Evolutionary conservation across 2,329 filamentous ascomycete species (phyloP).

Genomic region (Pestalotiopsis sp.): DNA sequence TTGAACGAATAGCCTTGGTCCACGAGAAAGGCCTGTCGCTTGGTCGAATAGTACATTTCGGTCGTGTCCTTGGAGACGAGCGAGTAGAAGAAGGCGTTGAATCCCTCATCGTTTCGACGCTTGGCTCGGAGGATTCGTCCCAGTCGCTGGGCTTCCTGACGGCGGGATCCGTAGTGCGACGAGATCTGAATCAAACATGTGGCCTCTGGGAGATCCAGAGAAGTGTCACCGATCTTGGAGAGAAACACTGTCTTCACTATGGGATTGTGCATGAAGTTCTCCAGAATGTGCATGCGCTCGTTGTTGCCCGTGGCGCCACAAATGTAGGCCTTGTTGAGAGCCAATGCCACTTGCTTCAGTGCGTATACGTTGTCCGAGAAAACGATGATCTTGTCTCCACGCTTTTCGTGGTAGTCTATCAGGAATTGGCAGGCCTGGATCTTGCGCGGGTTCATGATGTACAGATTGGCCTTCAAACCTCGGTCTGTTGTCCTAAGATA

Average conservation of each 20-base stretch:
- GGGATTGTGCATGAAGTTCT: slow-evolving; percentile 94
- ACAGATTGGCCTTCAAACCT: slow-evolving; percentile 56
- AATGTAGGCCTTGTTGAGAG: slow-evolving; percentile 85
- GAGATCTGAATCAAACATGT: slow-evolving; percentile 98
- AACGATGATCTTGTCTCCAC: slow-evolving; percentile 97
- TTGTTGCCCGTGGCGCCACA: slow-evolving; percentile 85
- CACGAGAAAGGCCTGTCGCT: slow-evolving; percentile 94
- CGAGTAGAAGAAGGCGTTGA: slow-evolving; percentile 99
- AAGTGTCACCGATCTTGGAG: slow-evolving; percentile 97
- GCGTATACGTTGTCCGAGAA: slow-evolving; percentile 98
- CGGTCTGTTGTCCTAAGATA: slow-evolving; percentile 64
- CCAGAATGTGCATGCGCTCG: slow-evolving; percentile 84
- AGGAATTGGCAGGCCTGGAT: slow-evolving; percentile 97
- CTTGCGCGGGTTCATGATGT: slow-evolving; percentile 97
- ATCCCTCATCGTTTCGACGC: slow-evolving; percentile 93
- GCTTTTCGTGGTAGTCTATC: slow-evolving; percentile 95
- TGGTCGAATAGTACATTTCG: slow-evolving; percentile 97
- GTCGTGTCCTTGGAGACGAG: slow-evolving; percentile 96
- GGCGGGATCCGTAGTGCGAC: slow-evolving; percentile 93
- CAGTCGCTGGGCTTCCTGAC: slow-evolving; percentile 92
- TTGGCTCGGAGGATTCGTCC: slow-evolving; percentile 95
- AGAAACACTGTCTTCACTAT: slow-evolving; percentile 91
- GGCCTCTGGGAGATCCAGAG: slow-evolving; percentile 93
- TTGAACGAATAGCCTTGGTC: slow-evolving; percentile 99
- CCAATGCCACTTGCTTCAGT: slow-evolving; percentile 80